Percentiles rank a stretch among this genome's conserved stretches.
These are phyloP conservation scores for Isoetes taiwanensis DNA, from an alignment of 75 land plant genomes.

Conservation along the genomic window DNA sequence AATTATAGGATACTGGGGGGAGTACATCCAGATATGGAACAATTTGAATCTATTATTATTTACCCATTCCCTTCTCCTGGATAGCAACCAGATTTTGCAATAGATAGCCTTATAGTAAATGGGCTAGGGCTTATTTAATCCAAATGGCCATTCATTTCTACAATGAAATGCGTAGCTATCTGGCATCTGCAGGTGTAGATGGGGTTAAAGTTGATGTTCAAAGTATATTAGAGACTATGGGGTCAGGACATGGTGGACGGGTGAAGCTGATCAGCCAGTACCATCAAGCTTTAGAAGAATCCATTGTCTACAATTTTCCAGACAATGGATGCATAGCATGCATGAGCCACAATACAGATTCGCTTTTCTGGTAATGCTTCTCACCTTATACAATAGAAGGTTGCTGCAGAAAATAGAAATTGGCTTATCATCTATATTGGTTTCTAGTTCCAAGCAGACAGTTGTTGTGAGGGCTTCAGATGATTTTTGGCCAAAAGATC, in stretches of 20 bases:
- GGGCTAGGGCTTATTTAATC: slow-evolving; percentile 80
- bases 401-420: too few relatives aligned
- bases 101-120: slow-evolving; percentile 51
- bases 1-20: slow-evolving; percentile 87
- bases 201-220: slow-evolving; percentile 95
- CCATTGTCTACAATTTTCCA: slow-evolving; percentile 59
- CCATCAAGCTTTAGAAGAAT: slow-evolving; percentile 71
- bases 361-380: slow-evolving; percentile 77
- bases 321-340: slow-evolving; percentile 84
- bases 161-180: slow-evolving; percentile 73
- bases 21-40: slow-evolving; percentile 43
- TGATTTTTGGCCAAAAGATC: slow-evolving; percentile 9
- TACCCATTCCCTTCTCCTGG: slow-evolving; percentile 66
- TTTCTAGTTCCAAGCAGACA: background rate
- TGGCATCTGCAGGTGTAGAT: slow-evolving; percentile 72
- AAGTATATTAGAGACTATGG: slow-evolving; percentile 80
- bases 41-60: slow-evolving; percentile 40
- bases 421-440: too few relatives aligned
- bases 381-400: too few relatives aligned
- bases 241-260: slow-evolving; percentile 78
- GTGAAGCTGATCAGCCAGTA: slow-evolving; percentile 56
- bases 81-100: slow-evolving; percentile 43
- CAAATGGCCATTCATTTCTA: slow-evolving; percentile 49
- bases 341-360: slow-evolving; percentile 92
- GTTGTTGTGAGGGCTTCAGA: slow-evolving; percentile 1